Percentiles rank a stretch among this genome's conserved stretches.
phyloP scores from a whole-genome alignment of 169 alveolate species.

The Eimeria zaria region DNA sequence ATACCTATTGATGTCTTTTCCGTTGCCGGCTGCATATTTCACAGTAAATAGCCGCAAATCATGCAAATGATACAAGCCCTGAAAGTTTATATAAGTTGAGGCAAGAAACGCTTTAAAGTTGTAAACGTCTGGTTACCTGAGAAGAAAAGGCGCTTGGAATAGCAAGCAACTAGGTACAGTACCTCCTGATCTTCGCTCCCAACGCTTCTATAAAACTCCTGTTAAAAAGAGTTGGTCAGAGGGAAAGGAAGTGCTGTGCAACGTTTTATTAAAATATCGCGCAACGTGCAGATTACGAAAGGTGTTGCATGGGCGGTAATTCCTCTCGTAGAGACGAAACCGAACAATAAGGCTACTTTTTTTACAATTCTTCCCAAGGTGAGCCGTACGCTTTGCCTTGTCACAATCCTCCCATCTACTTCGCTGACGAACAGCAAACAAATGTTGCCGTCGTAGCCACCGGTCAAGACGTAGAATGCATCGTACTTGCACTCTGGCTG shows the following conservation, averaged over 20 bases:
- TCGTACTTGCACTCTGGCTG: not conserved
- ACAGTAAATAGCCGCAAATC: not conserved
- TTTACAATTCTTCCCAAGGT: not conserved
- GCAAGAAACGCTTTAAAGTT: not conserved
- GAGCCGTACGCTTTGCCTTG: conserved; percentile 35
- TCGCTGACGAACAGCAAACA: conserved; percentile 46
- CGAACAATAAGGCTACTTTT: not conserved
- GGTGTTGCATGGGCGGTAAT: not conserved
- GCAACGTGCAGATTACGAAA: not conserved
- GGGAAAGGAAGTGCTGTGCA: not conserved
- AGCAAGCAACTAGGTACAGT: not conserved
- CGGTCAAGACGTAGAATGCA: conserved; percentile 48
- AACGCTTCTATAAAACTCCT: conserved; percentile 18
- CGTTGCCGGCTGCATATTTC: conserved; percentile 57
- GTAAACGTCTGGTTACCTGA: not conserved
- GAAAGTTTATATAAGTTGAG: too few relatives aligned
- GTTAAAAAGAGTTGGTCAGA: not conserved
- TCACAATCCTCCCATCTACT: conserved; percentile 41
- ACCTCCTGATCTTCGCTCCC: conserved; percentile 11
- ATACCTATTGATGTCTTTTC: conserved; percentile 22
- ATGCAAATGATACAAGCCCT: not conserved
- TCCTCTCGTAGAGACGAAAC: not conserved
- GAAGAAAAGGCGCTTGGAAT: conserved; percentile 36
- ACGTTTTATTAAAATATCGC: not conserved
- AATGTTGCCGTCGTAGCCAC: conserved; percentile 67